These are phyloP conservation scores for Wakefieldia striispora DNA, from an alignment of 768 basidiomycete genomes.

Conservation along the genomic window DNA sequence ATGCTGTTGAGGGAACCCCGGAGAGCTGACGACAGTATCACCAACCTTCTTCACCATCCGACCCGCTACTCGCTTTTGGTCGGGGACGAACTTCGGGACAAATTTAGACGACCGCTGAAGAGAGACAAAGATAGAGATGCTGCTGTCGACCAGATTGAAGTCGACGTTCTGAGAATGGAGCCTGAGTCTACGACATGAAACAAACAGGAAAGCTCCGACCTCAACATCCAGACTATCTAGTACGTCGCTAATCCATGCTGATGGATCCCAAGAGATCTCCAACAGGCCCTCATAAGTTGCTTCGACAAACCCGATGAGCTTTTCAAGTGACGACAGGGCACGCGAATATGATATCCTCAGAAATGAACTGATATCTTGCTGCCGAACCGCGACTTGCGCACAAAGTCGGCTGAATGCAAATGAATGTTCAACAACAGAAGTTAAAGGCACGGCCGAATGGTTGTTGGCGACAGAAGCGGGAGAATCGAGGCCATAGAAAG, in stretches of 20 bases:
- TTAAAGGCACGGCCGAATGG: conserved; percentile 45
- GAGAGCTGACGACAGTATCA: not conserved
- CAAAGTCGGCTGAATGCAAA: conserved; percentile 46
- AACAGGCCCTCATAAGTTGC: conserved; percentile 30
- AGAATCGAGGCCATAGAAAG: conserved; percentile 55
- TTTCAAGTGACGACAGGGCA: conserved; percentile 49
- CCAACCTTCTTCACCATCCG: conserved; percentile 57
- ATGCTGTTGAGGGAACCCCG: conserved; percentile 3
- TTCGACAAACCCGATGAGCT: conserved; percentile 45
- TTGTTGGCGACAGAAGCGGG: conserved; percentile 27
- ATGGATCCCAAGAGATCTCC: conserved; percentile 56
- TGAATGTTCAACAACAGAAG: conserved; percentile 55
- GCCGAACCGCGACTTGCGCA: conserved; percentile 36
- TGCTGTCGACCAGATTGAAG: conserved; percentile 69
- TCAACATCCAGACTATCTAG: conserved; percentile 55
- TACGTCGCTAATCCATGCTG: conserved; percentile 57
- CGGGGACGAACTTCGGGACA: conserved; percentile 51
- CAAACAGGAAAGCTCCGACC: conserved; percentile 34
- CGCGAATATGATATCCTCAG: conserved; percentile 54
- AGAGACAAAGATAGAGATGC: conserved; percentile 53
- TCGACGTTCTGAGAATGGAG: conserved; percentile 32
- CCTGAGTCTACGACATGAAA: not conserved
- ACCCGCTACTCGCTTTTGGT: conserved; percentile 53
- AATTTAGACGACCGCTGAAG: conserved; percentile 52
- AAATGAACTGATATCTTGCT: conserved; percentile 29